Evolutionary conservation across 2,329 filamentous ascomycete genomes (phyloP).

Genomic region (Aspergillus pseudotamarii): DNA sequence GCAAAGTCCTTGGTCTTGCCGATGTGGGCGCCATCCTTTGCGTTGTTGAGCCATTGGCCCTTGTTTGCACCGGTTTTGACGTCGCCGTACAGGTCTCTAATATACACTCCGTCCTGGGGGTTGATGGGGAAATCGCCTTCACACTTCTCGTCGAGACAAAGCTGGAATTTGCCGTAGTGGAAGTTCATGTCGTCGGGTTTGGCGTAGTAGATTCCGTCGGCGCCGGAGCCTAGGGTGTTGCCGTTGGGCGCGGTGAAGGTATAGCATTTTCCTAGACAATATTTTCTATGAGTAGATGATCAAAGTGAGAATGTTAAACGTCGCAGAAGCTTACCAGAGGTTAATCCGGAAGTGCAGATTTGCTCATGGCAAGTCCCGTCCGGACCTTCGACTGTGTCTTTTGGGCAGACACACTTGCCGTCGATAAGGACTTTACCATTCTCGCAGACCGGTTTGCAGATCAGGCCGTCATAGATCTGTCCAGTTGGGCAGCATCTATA

Average conservation of each 20-base stretch:
- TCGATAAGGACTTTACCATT: constrained; percentile 14
- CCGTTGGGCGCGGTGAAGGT: constrained; percentile 15
- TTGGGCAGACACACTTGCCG: constrained; percentile 12
- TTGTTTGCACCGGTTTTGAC: constrained; percentile 6
- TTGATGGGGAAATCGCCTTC: constrained; percentile 1
- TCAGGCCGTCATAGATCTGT: constrained; percentile 10
- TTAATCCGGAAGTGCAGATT: constrained; percentile 10
- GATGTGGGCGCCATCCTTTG: constrained; percentile 14
- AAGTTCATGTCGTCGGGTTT: constrained; percentile 8
- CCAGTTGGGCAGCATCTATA: constrained; percentile 15
- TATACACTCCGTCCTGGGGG: constrained; percentile 11
- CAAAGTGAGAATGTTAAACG: too few relatives aligned
- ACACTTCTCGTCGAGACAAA: constrained; percentile 14
- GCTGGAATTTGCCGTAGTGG: constrained; percentile 18
- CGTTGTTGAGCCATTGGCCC: constrained; percentile 16
- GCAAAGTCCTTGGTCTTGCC: constrained; percentile 10
- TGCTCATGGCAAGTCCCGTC: constrained; percentile 4
- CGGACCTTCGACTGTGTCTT: background rate
- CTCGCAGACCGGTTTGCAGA: constrained; percentile 11
- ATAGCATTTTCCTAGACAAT: constrained; percentile 16
- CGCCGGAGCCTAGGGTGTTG: constrained; percentile 14
- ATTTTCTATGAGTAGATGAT: background rate
- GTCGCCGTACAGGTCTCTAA: constrained; percentile 15
- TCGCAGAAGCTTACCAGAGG: constrained; percentile 1
- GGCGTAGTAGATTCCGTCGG: constrained; percentile 11